phyloP scores from a whole-genome alignment of 1,284 basidiomycete genomes.

The Neonothopanus nambi region DNA sequence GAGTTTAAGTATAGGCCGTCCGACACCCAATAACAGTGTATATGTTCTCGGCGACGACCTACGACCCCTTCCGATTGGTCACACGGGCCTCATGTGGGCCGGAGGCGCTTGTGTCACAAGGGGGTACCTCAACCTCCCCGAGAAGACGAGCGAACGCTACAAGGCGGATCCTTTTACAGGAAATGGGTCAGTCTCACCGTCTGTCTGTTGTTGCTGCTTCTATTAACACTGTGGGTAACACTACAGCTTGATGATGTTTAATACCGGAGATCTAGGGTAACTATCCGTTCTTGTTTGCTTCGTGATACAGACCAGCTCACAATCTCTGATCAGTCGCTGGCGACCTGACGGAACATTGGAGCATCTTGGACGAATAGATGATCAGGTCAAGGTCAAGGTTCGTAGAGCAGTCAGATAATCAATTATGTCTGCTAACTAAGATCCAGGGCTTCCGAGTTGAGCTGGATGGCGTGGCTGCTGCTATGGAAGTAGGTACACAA shows the following conservation, averaged over 20 bases:
- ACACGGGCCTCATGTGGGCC: conserved; percentile 59
- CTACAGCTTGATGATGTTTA: conserved; percentile 54
- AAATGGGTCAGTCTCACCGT: conserved; percentile 41
- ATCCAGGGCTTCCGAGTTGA: conserved; percentile 59
- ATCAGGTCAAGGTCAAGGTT: conserved; percentile 57
- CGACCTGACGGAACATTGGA: conserved; percentile 50
- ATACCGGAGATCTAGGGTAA: conserved; percentile 58
- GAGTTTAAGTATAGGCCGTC: conserved; percentile 51
- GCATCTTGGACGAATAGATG: conserved; percentile 57
- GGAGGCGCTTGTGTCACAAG: conserved; percentile 54
- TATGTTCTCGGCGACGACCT: conserved; percentile 56
- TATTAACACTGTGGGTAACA: background rate
- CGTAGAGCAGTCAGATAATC: background rate
- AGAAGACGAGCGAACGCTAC: conserved; percentile 55
- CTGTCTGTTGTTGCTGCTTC: background rate
- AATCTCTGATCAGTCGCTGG: conserved; percentile 40
- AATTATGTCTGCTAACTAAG: background rate
- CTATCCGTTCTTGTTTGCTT: conserved; percentile 10
- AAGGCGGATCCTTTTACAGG: conserved; percentile 49
- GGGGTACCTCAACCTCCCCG: conserved; percentile 55
- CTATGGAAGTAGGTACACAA: conserved; percentile 49
- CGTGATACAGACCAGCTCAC: background rate
- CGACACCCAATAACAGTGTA: conserved; percentile 59
- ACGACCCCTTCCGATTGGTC: conserved; percentile 51
- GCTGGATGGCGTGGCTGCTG: conserved; percentile 57